phyloP scores from a whole-genome alignment of 441 rosid genomes.

The Syzygium syzygioides region DNA sequence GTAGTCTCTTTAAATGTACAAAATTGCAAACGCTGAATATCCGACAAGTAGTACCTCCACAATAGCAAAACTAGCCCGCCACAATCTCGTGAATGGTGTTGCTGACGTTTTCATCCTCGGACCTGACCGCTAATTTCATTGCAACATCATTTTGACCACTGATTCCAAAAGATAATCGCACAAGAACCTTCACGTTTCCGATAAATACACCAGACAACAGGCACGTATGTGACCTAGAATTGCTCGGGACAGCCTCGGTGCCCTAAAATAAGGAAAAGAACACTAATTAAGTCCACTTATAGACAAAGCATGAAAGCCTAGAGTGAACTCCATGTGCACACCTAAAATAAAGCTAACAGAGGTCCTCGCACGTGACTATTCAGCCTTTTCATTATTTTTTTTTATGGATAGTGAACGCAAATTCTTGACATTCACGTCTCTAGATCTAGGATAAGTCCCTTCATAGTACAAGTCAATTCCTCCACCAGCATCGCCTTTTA shows the following conservation, averaged over 20 bases:
- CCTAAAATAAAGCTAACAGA: background rate
- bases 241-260: slow-evolving; percentile 73
- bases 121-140: slow-evolving; percentile 84
- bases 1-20: background rate
- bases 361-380: background rate
- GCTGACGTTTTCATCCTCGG: slow-evolving; percentile 70
- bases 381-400: background rate
- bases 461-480: background rate
- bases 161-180: slow-evolving; percentile 75
- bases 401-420: background rate
- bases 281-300: background rate
- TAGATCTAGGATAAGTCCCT: background rate
- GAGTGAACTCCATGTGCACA: background rate
- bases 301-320: background rate
- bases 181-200: slow-evolving; percentile 79
- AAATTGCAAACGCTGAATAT: background rate
- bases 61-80: slow-evolving; percentile 45
- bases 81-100: slow-evolving; percentile 88
- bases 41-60: background rate
- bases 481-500: background rate
- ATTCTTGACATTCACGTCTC: background rate
- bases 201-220: slow-evolving; percentile 83
- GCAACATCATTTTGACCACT: slow-evolving; percentile 77
- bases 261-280: slow-evolving; percentile 36
- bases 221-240: slow-evolving; percentile 93